Evolutionary conservation across 306 rosid species (phyloP).

Genomic region (Cercis canadensis): DNA sequence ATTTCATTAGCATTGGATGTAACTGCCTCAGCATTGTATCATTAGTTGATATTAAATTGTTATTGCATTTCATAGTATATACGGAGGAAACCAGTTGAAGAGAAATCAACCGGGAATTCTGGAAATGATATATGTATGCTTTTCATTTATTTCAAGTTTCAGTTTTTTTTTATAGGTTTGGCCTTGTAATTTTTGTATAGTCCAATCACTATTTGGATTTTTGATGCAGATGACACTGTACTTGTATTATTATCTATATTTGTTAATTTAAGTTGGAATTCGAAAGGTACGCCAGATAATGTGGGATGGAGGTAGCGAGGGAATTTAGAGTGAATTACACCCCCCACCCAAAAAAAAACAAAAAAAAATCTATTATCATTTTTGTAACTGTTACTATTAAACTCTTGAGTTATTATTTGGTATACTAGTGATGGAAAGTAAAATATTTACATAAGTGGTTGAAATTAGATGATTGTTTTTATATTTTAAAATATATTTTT

Average conservation of each 20-base stretch:
- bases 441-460: no score
- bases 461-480: no score
- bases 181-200: conserved; percentile 36
- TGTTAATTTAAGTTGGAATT: conserved; percentile 10
- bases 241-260: not conserved
- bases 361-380: no score
- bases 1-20: conserved; percentile 23
- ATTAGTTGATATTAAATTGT: conserved; percentile 33
- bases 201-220: not conserved
- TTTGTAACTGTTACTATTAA: no score
- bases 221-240: conserved; percentile 22
- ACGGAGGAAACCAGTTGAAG: conserved; percentile 25
- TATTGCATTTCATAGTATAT: conserved; percentile 20
- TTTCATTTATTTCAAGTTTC: conserved; percentile 3
- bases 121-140: conserved; percentile 4
- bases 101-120: conserved; percentile 5
- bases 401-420: no score
- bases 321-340: no score
- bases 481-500: no score
- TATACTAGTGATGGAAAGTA: no score
- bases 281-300: no score
- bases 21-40: conserved; percentile 40
- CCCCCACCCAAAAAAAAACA: not conserved
- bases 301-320: no score
- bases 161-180: conserved; percentile 7